Evolutionary conservation across 306 rosid genomes (phyloP).

Genomic region (Luffa aegyptiaca): DNA sequence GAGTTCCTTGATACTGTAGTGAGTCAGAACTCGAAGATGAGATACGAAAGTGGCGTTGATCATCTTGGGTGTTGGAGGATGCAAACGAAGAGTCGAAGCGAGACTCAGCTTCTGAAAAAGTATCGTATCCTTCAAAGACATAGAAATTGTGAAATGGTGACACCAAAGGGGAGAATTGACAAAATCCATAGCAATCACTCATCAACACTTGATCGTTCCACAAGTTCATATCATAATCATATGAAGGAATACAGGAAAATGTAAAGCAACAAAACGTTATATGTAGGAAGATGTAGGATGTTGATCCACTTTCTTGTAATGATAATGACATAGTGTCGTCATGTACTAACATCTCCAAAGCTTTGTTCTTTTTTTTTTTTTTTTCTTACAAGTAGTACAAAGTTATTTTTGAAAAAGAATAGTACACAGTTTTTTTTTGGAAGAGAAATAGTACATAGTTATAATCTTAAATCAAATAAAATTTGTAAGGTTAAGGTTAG

Average conservation of each 20-base stretch:
- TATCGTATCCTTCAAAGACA: neutral
- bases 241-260: neutral
- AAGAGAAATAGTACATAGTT: neutral
- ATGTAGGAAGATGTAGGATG: neutral
- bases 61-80: neutral
- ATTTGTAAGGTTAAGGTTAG: neutral
- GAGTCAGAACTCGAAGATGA: neutral
- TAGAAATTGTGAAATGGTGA: neutral
- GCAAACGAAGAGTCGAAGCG: neutral
- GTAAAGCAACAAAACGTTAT: neutral
- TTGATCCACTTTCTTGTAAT: conserved; percentile 1
- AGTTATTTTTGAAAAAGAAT: neutral
- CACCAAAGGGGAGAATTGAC: neutral
- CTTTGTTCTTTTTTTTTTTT: neutral
- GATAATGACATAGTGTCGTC: conserved; percentile 2
- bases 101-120: neutral
- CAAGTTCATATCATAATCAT: neutral
- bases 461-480: neutral
- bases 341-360: neutral
- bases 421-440: neutral
- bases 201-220: neutral
- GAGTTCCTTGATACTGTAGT: neutral
- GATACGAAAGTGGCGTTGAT: neutral
- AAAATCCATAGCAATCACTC: neutral
- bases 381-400: neutral